Base-by-base conservation (phyloP, 208 protist genomes). In the Crithidia acanthocephali region DNA sequence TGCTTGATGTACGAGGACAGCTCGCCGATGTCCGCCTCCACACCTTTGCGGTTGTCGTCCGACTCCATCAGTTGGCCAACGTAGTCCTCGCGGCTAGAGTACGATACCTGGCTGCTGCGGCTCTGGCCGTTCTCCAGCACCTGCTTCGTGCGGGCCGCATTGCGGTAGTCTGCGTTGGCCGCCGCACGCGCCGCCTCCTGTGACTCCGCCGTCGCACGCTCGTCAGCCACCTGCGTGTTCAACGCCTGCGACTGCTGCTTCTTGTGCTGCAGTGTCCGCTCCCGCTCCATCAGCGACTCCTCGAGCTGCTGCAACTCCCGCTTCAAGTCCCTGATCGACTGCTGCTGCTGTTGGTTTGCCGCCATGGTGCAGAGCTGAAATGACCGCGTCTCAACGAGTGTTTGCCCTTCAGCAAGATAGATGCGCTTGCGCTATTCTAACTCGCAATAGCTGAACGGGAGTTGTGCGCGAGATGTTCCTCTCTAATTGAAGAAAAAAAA, bases 21-120 rank as follows among this genome's bases (percentile, higher is more conserved):
- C 40, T 76, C 75, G 0, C 72, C 53, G 25, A 90, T 80, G 11
- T 88, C 79, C 5, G 51, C 60, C 59, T 90, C 74, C 3, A 84
- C 74, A 28, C 58, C 74, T 64, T 86, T 84, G 15, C 79, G 74
- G 30, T 66, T 79, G 16, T 68, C 67, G 48, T 95, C 86, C 9
- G 72, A 68, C 45, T 85, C 81, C 42, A 83, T 84, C 6, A 95
- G 42, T 47, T 88, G 79, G n/a, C 47, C 67, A 22, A 91, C 52
- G 68, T 91, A 92, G 68, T 84, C 85, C 16, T 88, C 90, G 1
- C 83, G 76, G 51, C 59, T 65, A n/a, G 76, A 62, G 47, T 74
- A 30, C n/a, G 64, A 33, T 22, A 30, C 47, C 51, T 72, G 40
- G 20, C 51, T 30, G 57, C 53, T 33, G 9, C 58, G 61, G 45